A percentile compares a stretch with the other conserved stretches of the same genome.
Conservation (phyloP, 352 stramenopile species). For the Pythium utonaiense region DNA sequence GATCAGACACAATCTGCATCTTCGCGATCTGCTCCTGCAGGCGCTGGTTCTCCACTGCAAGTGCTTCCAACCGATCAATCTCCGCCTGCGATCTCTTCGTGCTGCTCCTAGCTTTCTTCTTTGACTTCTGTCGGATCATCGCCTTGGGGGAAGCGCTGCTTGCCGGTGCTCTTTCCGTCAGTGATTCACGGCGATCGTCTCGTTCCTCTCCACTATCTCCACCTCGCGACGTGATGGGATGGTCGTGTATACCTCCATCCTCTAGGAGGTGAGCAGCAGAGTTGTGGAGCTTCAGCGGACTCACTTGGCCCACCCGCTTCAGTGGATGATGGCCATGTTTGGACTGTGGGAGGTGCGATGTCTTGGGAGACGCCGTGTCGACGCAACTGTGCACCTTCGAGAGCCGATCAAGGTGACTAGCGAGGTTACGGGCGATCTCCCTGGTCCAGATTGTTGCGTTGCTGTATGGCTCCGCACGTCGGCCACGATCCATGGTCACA, state of each 20-base stretch:
- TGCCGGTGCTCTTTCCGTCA: neutral
- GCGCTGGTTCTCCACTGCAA: neutral
- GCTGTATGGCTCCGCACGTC: conserved; percentile 71
- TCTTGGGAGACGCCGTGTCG: conserved; percentile 64
- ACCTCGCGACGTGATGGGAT: neutral
- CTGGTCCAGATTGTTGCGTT: conserved; percentile 75
- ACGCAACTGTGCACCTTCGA: conserved; percentile 72
- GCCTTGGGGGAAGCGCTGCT: neutral
- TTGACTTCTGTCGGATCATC: neutral
- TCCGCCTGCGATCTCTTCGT: neutral
- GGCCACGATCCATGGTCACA: conserved; percentile 54
- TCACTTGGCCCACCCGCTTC: conserved; percentile 43
- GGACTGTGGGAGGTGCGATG: conserved; percentile 43
- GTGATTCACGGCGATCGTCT: neutral
- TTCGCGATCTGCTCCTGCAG: neutral
- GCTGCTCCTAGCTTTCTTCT: neutral
- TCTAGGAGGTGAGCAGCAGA: conserved; percentile 6
- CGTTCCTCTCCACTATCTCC: neutral
- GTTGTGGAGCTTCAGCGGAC: conserved; percentile 37
- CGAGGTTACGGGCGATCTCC: conserved; percentile 67
- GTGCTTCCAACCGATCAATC: neutral
- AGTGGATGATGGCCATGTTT: conserved; percentile 27
- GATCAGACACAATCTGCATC: neutral
- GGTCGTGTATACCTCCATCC: neutral
- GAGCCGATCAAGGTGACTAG: conserved; percentile 59